Conservation (phyloP, 1,284 basidiomycete species). For the Trametes polyzona region DNA sequence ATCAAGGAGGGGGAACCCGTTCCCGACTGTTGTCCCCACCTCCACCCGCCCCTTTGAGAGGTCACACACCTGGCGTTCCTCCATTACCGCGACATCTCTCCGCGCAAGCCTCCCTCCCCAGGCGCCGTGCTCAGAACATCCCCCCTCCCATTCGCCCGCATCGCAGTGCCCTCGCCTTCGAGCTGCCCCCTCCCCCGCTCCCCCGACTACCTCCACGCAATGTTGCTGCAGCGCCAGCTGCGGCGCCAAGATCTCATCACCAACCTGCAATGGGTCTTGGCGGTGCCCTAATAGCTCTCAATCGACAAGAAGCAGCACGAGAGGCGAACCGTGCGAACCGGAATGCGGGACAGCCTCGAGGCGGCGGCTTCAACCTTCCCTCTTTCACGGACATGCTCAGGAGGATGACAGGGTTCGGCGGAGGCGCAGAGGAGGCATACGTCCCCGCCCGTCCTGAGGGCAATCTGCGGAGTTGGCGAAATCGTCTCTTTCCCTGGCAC, state of each 20-base stretch:
- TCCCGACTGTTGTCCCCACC: conserved; percentile 47
- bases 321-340: conserved; percentile 22
- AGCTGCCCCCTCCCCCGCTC: conserved; percentile 35
- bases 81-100: conserved; percentile 42
- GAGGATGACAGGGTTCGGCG: conserved; percentile 6
- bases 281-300: conserved; percentile 61
- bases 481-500: conserved; percentile 10
- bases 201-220: conserved; percentile 27
- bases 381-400: conserved; percentile 17
- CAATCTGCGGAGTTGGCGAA: neutral
- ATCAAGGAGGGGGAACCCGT: conserved; percentile 20
- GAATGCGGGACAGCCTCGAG: conserved; percentile 11
- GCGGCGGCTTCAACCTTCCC: conserved; percentile 13
- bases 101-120: conserved; percentile 27
- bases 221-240: conserved; percentile 26
- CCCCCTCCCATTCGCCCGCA: conserved; percentile 44
- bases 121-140: conserved; percentile 13
- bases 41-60: conserved; percentile 37
- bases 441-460: neutral
- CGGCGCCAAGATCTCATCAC: conserved; percentile 56
- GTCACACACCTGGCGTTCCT: conserved; percentile 37
- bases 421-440: neutral
- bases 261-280: conserved; percentile 65
- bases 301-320: conserved; percentile 32
- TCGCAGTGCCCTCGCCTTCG: conserved; percentile 50